These are phyloP conservation scores for Candida neerlandica DNA, from an alignment of 1,139 yeast species.

Conservation along the genomic window DNA sequence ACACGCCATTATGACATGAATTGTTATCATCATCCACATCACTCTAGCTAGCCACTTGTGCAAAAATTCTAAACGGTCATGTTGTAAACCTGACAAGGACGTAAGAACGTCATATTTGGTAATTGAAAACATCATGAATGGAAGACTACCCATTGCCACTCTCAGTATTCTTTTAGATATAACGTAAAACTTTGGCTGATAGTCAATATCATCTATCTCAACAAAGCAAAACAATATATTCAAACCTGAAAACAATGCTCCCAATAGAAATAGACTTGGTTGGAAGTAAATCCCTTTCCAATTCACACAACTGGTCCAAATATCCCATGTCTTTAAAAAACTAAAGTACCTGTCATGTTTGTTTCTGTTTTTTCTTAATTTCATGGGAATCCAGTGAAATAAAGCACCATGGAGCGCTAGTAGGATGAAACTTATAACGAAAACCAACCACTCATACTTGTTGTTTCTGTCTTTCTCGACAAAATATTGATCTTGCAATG, in stretches of 20 bases:
- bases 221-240: conserved; percentile 27
- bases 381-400: conserved; percentile 45
- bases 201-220: conserved; percentile 40
- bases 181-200: conserved; percentile 40
- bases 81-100: conserved; percentile 43
- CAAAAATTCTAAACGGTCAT: conserved; percentile 40
- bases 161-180: conserved; percentile 46
- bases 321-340: conserved; percentile 30
- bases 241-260: conserved; percentile 28
- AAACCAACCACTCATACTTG: conserved; percentile 38
- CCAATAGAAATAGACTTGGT: conserved; percentile 41
- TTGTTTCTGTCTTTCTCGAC: conserved; percentile 40
- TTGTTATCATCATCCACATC: conserved; percentile 40
- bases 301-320: conserved; percentile 27
- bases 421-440: conserved; percentile 27
- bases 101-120: conserved; percentile 44
- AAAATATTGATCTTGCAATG: conserved; percentile 29
- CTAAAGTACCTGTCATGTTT: conserved; percentile 22
- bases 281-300: conserved; percentile 32
- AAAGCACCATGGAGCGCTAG: conserved; percentile 42
- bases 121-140: conserved; percentile 37
- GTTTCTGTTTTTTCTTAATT: conserved; percentile 17
- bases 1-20: conserved; percentile 35
- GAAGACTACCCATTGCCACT: conserved; percentile 44
- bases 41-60: conserved; percentile 51